Evolutionary conservation across 2,329 filamentous ascomycete species (phyloP).

Genomic region (Epicoccum nigrum): DNA sequence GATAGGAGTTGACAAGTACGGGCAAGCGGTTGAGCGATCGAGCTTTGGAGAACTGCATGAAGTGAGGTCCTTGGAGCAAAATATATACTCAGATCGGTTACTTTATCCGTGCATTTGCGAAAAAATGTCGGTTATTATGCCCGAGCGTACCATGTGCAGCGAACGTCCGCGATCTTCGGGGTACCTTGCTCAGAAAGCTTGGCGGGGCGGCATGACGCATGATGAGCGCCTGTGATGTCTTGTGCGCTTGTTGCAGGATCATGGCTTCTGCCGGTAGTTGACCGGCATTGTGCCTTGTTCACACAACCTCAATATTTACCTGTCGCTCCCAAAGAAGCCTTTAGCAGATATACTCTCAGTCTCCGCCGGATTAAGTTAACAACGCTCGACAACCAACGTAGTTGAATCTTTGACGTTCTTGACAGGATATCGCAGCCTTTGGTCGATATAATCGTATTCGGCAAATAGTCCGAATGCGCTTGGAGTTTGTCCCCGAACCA

Average conservation of each 20-base stretch:
- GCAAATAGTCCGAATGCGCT: background rate
- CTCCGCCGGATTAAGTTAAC: background rate
- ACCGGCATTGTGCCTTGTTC: background rate
- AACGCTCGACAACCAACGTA: background rate
- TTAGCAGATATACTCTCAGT: background rate
- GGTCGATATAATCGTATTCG: background rate
- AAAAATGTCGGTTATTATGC: too few relatives aligned
- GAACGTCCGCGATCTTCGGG: background rate
- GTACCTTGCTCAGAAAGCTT: background rate
- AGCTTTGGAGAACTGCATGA: background rate
- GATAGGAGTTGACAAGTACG: background rate
- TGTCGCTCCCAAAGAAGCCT: background rate
- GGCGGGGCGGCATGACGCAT: background rate
- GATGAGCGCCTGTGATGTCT: background rate
- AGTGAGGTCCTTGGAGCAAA: background rate
- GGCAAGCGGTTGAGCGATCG: too few relatives aligned
- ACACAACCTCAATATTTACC: background rate
- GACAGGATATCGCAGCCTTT: background rate
- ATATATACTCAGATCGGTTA: background rate
- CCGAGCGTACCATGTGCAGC: too few relatives aligned
- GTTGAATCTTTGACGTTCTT: background rate
- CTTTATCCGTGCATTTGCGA: background rate
- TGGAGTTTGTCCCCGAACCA: background rate
- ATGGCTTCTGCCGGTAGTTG: background rate
- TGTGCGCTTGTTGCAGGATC: constrained; percentile 1